Evolutionary conservation across 2,329 filamentous ascomycete genomes (phyloP), one percentile per base, ranked within the genome.

Genomic region (Leptographium wingfieldii): DNA sequence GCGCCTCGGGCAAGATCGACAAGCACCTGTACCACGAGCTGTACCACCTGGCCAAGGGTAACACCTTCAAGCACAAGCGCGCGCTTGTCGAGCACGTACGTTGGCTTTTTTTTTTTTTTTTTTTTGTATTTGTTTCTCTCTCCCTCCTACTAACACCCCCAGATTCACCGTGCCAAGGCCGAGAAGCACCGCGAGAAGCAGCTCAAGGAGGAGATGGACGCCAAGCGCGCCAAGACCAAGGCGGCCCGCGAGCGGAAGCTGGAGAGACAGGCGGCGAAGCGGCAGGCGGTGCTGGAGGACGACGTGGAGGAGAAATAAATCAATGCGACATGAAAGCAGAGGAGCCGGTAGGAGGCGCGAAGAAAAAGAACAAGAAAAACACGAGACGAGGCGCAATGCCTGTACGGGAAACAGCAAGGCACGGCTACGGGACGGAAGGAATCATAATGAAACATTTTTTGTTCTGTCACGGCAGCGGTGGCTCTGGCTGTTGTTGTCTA

Each of bases 41-140:
- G 70, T 99, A 99, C 86, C 94, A 96, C 80, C 83, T 95, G 77
- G 94, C 89, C 87, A 99, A 99, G 92, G 95, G 94, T 95, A 99
- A 99, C 88, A 92, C 94, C 78, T 99, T 99, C 89, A 99, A 99
- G 92, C 94, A 99, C 90, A 99, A 97, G 92, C 88, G 94, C 81
- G 94, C 92, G 74, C 87, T 99, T 73, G 91, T 99, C 77, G 94
- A 99, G 86, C 94, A 99, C 84, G 94, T 99, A 95, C 75, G 94
- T 90, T 61, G 61, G 63, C 11, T 22, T 19, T 22, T 55, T 35
- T 59, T 35, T 51, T 51, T 54, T 38, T 33, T 35, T 1, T 35
- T 10, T 31, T 40, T 59, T 54, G 29, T 55, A 3, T n/a, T 5
- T 3, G 4, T 40, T 54, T 10, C 22, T 46, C 14, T 46, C 25